phyloP scores from a whole-genome alignment of 805 yeast species.

The Saccharomycopsis capsularis region DNA sequence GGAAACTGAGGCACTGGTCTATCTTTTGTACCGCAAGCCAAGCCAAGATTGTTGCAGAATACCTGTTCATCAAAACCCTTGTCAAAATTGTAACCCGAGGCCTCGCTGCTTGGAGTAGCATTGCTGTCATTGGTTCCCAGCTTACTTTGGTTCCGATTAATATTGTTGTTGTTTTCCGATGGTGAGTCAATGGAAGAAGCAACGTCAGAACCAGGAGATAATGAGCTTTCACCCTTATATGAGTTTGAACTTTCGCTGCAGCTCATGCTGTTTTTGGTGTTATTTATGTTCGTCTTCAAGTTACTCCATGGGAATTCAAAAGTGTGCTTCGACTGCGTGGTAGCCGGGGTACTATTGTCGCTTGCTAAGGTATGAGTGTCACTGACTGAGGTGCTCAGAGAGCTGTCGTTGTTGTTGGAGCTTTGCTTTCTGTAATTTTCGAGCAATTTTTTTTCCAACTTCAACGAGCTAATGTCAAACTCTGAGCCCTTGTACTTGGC shows the following conservation, averaged over 20 bases:
- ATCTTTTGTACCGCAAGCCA: slow-evolving; percentile 76
- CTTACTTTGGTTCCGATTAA: neutral
- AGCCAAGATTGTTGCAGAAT: slow-evolving; percentile 68
- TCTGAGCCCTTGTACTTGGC: slow-evolving; percentile 43
- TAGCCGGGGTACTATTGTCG: neutral
- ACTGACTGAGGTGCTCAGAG: neutral
- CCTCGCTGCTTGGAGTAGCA: neutral
- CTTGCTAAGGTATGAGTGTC: neutral
- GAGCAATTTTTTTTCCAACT: slow-evolving; percentile 17
- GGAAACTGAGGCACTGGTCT: slow-evolving; percentile 53
- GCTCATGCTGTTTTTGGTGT: slow-evolving; percentile 2
- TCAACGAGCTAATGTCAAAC: neutral
- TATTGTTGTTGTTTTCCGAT: neutral
- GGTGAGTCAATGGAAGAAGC: slow-evolving; percentile 14
- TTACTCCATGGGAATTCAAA: slow-evolving; percentile 20
- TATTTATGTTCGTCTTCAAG: slow-evolving; percentile 1
- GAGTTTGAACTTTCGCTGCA: slow-evolving; percentile 13
- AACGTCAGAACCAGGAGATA: slow-evolving; percentile 15
- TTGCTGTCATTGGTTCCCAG: neutral
- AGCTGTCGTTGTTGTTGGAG: neutral
- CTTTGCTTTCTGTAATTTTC: neutral
- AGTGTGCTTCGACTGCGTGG: slow-evolving; percentile 13
- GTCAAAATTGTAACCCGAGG: slow-evolving; percentile 31
- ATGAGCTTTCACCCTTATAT: slow-evolving; percentile 13
- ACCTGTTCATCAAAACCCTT: slow-evolving; percentile 61